A percentile compares a stretch with the other conserved stretches of the same genome.
Conservation (phyloP, 2,329 filamentous ascomycete species). For the Coniochaeta pulveracea region DNA sequence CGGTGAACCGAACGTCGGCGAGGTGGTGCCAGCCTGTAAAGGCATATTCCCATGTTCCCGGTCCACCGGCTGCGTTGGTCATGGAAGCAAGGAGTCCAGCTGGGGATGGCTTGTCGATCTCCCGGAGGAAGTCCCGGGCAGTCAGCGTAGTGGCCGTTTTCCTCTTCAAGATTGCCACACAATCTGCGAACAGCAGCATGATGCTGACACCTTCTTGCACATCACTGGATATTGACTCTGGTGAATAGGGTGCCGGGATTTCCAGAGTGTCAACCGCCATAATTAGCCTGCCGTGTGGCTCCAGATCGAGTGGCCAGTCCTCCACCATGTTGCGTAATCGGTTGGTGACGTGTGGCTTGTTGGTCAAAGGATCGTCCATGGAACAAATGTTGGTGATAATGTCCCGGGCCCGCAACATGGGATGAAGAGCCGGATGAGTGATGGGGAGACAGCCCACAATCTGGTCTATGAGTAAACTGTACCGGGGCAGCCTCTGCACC, state of each 20-base stretch:
- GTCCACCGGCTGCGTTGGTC: conserved; percentile 50
- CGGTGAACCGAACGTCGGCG: conserved; percentile 60
- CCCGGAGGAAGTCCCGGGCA: conserved; percentile 68
- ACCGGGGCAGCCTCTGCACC: conserved; percentile 85
- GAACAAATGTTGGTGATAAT: conserved; percentile 95
- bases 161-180: conserved; percentile 67
- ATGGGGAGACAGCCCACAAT: conserved; percentile 80
- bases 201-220: conserved; percentile 50
- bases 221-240: conserved; percentile 24
- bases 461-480: conserved; percentile 93
- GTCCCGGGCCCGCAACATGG: conserved; percentile 79
- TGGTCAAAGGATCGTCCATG: conserved; percentile 60
- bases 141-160: conserved; percentile 48
- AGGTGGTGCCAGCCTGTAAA: conserved; percentile 66
- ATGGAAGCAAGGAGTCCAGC: conserved; percentile 51
- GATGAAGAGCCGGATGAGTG: conserved; percentile 72
- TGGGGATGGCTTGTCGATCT: conserved; percentile 70
- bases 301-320: conserved; percentile 62
- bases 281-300: conserved; percentile 68
- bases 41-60: conserved; percentile 56
- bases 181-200: conserved; percentile 76
- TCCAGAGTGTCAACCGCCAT: conserved; percentile 72
- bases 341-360: conserved; percentile 63
- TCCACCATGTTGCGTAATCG: conserved; percentile 67
- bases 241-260: conserved; percentile 56